Evolutionary conservation across 1,284 basidiomycete genomes (phyloP).

Genomic region (Leccinum griseonigrum): DNA sequence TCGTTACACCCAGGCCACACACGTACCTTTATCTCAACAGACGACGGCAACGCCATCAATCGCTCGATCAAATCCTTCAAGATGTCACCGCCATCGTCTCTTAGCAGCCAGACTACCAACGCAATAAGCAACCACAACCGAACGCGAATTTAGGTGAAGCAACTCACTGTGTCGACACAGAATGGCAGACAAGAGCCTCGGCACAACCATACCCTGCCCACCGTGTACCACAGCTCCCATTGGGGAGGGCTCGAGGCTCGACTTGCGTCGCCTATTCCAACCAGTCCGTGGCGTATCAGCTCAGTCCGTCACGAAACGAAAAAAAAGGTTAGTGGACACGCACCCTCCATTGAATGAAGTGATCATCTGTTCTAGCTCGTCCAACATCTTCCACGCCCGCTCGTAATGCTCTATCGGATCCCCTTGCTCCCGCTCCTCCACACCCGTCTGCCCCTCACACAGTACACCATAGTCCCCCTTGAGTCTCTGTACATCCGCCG

Average conservation of each 20-base stretch:
- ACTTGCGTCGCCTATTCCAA: slow-evolving; percentile 43
- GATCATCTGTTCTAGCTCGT: slow-evolving; percentile 56
- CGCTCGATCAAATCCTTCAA: slow-evolving; percentile 58
- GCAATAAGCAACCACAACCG: not conserved
- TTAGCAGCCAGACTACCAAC: slow-evolving; percentile 67
- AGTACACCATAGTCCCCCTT: slow-evolving; percentile 58
- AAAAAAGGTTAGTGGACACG: slow-evolving; percentile 10
- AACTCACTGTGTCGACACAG: slow-evolving; percentile 72
- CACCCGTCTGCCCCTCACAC: slow-evolving; percentile 37
- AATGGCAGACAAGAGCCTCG: slow-evolving; percentile 63
- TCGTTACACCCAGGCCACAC: not conserved
- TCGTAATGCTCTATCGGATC: slow-evolving; percentile 53
- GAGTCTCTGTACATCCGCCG: slow-evolving; percentile 61
- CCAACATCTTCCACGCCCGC: slow-evolving; percentile 52
- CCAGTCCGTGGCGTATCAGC: slow-evolving; percentile 13
- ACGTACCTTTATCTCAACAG: slow-evolving; percentile 55
- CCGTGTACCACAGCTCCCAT: slow-evolving; percentile 31
- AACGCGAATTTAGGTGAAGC: not conserved
- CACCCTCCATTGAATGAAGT: slow-evolving; percentile 53
- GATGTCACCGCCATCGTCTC: slow-evolving; percentile 56
- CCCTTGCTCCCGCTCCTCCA: slow-evolving; percentile 40
- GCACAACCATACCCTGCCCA: slow-evolving; percentile 60
- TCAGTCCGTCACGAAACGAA: too few species aligned
- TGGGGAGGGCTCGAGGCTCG: slow-evolving; percentile 27
- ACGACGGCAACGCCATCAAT: slow-evolving; percentile 57